These are phyloP conservation scores for Mucor lusitanicus DNA, from an alignment of 371 early-diverging fungal species.

Conservation along the genomic window DNA sequence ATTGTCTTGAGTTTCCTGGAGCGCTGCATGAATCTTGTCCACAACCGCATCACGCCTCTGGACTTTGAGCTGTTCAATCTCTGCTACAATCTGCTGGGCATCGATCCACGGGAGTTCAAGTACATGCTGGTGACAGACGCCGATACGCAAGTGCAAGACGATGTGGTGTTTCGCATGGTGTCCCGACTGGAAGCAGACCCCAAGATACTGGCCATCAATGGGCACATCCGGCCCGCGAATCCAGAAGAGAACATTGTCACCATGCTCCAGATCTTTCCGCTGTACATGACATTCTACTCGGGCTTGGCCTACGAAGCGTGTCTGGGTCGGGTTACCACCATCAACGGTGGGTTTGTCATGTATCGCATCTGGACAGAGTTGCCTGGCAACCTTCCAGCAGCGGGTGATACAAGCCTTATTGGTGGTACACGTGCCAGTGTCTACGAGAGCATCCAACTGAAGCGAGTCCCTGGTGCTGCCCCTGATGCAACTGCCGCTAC, in stretches of 20 bases:
- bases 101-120: slow-evolving; percentile 50
- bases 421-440: neutral
- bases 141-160: slow-evolving; percentile 42
- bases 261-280: slow-evolving; percentile 52
- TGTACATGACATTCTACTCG: slow-evolving; percentile 44
- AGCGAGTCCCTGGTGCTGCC: neutral
- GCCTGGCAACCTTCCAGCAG: neutral
- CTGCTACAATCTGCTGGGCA: slow-evolving; percentile 46
- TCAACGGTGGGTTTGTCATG: slow-evolving; percentile 49
- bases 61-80: slow-evolving; percentile 52
- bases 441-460: neutral
- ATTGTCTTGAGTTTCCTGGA: slow-evolving; percentile 45
- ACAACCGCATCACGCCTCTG: slow-evolving; percentile 42
- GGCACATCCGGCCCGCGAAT: slow-evolving; percentile 50
- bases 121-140: slow-evolving; percentile 52
- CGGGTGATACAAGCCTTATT: neutral
- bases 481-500: neutral
- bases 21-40: slow-evolving; percentile 47
- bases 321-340: slow-evolving; percentile 37
- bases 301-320: slow-evolving; percentile 49
- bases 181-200: slow-evolving; percentile 40
- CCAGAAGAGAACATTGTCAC: slow-evolving; percentile 48
- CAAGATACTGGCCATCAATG: slow-evolving; percentile 48
- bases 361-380: slow-evolving; percentile 48
- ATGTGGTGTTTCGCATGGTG: slow-evolving; percentile 34